phyloP scores from a whole-genome alignment of 148 eudicot species.

The Cornus controversa region DNA sequence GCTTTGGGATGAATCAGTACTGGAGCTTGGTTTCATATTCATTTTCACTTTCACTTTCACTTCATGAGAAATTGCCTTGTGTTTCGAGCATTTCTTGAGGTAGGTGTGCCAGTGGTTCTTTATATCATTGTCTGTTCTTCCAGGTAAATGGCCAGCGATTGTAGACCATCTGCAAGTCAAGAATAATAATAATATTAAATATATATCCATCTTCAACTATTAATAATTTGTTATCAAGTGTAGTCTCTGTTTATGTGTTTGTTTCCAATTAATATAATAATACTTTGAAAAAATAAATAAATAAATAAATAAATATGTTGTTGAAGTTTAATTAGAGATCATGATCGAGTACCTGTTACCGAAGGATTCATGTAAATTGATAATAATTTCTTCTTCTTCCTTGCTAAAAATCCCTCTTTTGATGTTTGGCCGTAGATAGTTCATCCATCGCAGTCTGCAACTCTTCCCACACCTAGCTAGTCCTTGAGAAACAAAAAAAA shows the following conservation, averaged over 20 bases:
- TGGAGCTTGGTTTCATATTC: background rate
- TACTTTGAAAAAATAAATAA: no score
- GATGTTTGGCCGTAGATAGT: constrained; percentile 40
- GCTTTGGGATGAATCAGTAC: background rate
- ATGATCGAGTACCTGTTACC: constrained; percentile 46
- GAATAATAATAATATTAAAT: background rate
- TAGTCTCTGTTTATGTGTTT: no score
- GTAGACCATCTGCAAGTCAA: constrained; percentile 27
- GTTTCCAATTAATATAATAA: no score
- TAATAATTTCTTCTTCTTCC: constrained; percentile 54
- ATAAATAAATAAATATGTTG: no score
- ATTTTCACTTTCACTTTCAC: no score
- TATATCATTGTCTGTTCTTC: constrained; percentile 27
- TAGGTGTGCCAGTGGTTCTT: constrained; percentile 34
- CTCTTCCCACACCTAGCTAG: constrained; percentile 65
- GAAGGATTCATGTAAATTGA: constrained; percentile 51
- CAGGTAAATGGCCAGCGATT: constrained; percentile 26
- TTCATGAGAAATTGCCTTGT: background rate
- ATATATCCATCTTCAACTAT: no score
- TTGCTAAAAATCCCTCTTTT: constrained; percentile 51
- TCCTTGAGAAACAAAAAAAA: constrained; percentile 27
- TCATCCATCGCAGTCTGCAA: constrained; percentile 61
- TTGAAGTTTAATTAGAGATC: background rate
- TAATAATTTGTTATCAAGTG: no score
- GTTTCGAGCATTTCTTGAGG: constrained; percentile 8